Evolutionary conservation across 1,284 basidiomycete species (phyloP).

Genomic region (Pseudozyma tsukubaensis): DNA sequence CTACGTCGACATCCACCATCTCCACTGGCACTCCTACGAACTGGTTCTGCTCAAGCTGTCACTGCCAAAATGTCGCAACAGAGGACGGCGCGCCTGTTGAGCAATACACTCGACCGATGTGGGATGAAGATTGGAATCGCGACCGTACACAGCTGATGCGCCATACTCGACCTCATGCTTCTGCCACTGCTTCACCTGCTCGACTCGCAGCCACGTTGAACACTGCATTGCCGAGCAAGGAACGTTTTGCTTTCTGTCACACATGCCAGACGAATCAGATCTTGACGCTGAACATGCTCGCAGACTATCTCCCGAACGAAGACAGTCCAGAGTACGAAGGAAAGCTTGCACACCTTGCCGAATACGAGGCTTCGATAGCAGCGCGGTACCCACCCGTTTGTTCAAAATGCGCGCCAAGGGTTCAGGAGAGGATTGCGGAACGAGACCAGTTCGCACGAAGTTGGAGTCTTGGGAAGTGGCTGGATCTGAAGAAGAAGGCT

Average conservation of each 20-base stretch:
- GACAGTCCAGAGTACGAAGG: constrained; percentile 37
- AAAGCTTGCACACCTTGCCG: constrained; percentile 31
- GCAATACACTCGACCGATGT: constrained; percentile 53
- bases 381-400: constrained; percentile 57
- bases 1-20: constrained; percentile 24
- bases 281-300: constrained; percentile 56
- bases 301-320: constrained; percentile 56
- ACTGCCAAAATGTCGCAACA: constrained; percentile 52
- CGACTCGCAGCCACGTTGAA: background rate
- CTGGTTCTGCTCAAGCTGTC: constrained; percentile 61
- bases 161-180: constrained; percentile 17
- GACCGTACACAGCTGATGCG: constrained; percentile 29
- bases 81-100: constrained; percentile 38
- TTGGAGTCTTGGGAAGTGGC: constrained; percentile 50
- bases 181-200: background rate
- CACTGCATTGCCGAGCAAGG: background rate
- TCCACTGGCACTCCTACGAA: constrained; percentile 55
- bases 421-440: constrained; percentile 34
- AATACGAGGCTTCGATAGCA: constrained; percentile 52
- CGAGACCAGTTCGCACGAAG: constrained; percentile 46
- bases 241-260: constrained; percentile 51
- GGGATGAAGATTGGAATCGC: constrained; percentile 48
- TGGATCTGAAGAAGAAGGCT: constrained; percentile 38
- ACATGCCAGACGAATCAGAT: constrained; percentile 63
- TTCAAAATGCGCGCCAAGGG: constrained; percentile 35